Conservation (phyloP, 1,284 basidiomycete species). For the Coniferiporia weirii region DNA sequence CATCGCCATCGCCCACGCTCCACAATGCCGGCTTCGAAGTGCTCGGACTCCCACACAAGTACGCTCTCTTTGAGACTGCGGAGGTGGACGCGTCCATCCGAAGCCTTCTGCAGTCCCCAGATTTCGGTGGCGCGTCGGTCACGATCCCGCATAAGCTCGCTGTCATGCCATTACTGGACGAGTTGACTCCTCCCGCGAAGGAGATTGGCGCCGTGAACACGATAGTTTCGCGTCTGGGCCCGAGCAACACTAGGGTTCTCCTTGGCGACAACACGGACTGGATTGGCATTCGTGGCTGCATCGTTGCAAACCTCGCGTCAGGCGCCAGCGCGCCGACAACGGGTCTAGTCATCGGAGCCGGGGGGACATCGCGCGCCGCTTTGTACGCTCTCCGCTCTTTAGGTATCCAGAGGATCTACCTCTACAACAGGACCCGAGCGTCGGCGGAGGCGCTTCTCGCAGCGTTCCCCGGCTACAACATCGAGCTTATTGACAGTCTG, state of each 20-base stretch:
- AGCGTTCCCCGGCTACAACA: conserved; percentile 62
- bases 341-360: conserved; percentile 85
- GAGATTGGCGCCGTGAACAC: conserved; percentile 93
- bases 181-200: conserved; percentile 72
- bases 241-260: conserved; percentile 48
- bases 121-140: conserved; percentile 94
- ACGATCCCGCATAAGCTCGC: conserved; percentile 94
- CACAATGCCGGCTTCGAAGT: conserved; percentile 87
- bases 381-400: conserved; percentile 80
- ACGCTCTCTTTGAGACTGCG: conserved; percentile 73
- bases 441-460: conserved; percentile 68
- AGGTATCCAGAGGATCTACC: conserved; percentile 65
- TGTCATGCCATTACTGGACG: conserved; percentile 75
- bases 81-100: conserved; percentile 64
- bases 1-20: conserved; percentile 88
- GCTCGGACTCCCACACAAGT: conserved; percentile 81
- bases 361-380: conserved; percentile 89
- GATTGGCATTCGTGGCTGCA: conserved; percentile 72
- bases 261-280: conserved; percentile 94
- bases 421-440: conserved; percentile 77
- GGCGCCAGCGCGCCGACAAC: conserved; percentile 36
- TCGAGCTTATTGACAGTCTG: conserved; percentile 59
- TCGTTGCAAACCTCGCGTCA: conserved; percentile 36
- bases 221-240: conserved; percentile 52
- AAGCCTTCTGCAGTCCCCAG: conserved; percentile 54